These are phyloP conservation scores for Xylaria venustula DNA, from an alignment of 495 filamentous ascomycete genomes.

Conservation along the genomic window DNA sequence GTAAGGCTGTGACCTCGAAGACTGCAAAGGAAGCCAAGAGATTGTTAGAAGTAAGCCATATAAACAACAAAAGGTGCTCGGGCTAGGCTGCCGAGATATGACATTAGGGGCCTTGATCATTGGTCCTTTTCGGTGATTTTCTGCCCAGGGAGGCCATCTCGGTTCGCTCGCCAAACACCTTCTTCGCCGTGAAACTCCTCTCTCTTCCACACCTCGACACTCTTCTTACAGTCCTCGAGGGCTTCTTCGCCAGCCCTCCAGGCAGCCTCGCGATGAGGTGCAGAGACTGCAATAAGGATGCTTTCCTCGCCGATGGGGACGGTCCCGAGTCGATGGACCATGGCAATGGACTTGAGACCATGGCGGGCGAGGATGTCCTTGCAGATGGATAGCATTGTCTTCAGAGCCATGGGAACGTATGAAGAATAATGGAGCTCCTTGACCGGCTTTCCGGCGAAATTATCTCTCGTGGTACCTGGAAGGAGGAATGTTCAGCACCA, in stretches of 20 bases:
- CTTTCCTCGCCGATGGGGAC: constrained; percentile 90
- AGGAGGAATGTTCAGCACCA: constrained; percentile 12
- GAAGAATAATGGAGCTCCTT: constrained; percentile 75
- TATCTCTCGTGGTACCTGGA: constrained; percentile 81
- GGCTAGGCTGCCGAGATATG: neutral
- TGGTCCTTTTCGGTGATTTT: constrained; percentile 28
- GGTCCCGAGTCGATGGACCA: constrained; percentile 81
- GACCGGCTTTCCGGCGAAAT: constrained; percentile 73
- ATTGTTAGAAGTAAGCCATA: no score
- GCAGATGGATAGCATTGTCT: constrained; percentile 72
- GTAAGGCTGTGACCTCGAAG: no score
- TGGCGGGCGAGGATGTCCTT: constrained; percentile 56
- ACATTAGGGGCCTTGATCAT: constrained; percentile 13
- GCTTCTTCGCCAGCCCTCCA: constrained; percentile 90
- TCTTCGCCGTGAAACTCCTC: constrained; percentile 83
- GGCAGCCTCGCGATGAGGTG: constrained; percentile 81
- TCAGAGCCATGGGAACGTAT: constrained; percentile 75
- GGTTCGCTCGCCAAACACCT: constrained; percentile 87
- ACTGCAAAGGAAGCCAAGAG: no score
- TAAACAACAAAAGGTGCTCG: no score
- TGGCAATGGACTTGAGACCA: constrained; percentile 64
- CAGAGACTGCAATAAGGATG: constrained; percentile 84
- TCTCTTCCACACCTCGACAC: constrained; percentile 91
- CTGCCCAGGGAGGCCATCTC: constrained; percentile 65
- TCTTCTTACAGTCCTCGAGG: constrained; percentile 80